These are phyloP conservation scores for Aspergillus costaricaensis DNA, from an alignment of 2,329 filamentous ascomycete genomes.

Conservation along the genomic window DNA sequence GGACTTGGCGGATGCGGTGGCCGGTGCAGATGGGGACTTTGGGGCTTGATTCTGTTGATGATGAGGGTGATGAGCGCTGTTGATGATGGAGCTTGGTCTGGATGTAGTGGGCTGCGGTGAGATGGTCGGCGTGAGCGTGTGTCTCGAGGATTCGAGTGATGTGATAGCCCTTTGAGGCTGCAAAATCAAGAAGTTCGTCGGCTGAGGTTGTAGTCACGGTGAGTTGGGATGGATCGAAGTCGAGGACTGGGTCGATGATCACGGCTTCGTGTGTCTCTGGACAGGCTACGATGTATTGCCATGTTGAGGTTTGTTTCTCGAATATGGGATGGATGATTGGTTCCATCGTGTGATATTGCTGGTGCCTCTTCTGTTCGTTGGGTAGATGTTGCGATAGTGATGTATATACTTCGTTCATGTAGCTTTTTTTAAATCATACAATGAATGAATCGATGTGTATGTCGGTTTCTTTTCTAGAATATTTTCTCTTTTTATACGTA, in stretches of 20 bases:
- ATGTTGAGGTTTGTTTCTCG: slow-evolving; percentile 8
- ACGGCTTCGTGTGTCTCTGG: slow-evolving; percentile 50
- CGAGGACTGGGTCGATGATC: slow-evolving; percentile 65
- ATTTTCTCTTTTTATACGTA: too few relatives aligned
- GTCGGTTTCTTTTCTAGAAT: too few relatives aligned
- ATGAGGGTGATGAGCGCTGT: not conserved
- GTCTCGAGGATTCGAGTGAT: slow-evolving; percentile 62
- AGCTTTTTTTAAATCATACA: too few relatives aligned
- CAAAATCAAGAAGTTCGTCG: slow-evolving; percentile 52
- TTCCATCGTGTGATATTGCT: too few relatives aligned
- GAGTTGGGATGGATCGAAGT: slow-evolving; percentile 53
- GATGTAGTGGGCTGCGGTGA: slow-evolving; percentile 54
- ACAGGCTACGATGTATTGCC: slow-evolving; percentile 61
- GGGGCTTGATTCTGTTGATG: too few relatives aligned
- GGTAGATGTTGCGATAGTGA: too few relatives aligned
- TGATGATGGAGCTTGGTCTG: not conserved
- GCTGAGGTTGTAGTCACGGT: slow-evolving; percentile 55
- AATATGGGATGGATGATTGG: slow-evolving; percentile 8
- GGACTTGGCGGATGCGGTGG: slow-evolving; percentile 55
- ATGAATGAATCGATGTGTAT: too few relatives aligned
- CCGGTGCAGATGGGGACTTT: slow-evolving; percentile 57
- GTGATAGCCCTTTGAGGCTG: slow-evolving; percentile 50
- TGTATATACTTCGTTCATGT: too few relatives aligned
- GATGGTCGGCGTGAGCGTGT: slow-evolving; percentile 55
- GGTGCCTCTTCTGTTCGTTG: too few relatives aligned